Percentiles rank a stretch among this genome's conserved stretches.
Evolutionary conservation across 352 stramenopile species (phyloP).

Genomic region (Blastocystis sp.): DNA sequence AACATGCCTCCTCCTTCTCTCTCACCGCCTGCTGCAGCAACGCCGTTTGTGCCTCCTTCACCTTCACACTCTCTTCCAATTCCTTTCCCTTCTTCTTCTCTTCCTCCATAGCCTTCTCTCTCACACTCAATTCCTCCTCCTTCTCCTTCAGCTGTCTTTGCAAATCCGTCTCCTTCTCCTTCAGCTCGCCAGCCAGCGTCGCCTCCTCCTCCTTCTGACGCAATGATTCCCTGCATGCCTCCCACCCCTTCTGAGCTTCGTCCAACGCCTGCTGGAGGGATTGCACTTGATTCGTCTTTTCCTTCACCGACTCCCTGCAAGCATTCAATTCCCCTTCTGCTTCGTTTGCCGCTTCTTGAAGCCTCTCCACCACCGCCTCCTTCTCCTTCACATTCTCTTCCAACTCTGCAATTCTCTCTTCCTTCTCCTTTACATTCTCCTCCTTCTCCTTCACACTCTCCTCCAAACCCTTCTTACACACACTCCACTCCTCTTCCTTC

Average conservation of each 20-base stretch:
- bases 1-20: too few relatives aligned
- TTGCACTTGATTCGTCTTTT: background rate
- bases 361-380: background rate
- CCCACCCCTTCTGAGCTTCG: background rate
- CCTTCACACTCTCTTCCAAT: background rate
- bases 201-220: background rate
- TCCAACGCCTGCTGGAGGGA: background rate
- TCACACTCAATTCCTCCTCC: background rate
- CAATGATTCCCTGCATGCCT: background rate
- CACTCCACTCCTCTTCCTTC: too few relatives aligned
- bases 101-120: background rate
- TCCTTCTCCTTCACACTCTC: background rate
- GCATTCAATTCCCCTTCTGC: background rate
- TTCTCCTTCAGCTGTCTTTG: background rate
- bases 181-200: background rate
- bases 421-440: too few relatives aligned
- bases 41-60: background rate
- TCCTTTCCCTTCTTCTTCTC: background rate
- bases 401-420: background rate
- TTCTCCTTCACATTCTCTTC: background rate
- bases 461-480: too few relatives aligned
- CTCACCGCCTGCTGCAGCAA: background rate
- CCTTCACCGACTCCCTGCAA: background rate
- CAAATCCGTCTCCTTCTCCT: conserved; percentile 1
- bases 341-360: background rate